A percentile compares a stretch with the other conserved stretches of the same genome.
These are phyloP conservation scores for Saccharomyces hybrid DNA, from an alignment of 1,139 yeast genomes.

Conservation along the genomic window DNA sequence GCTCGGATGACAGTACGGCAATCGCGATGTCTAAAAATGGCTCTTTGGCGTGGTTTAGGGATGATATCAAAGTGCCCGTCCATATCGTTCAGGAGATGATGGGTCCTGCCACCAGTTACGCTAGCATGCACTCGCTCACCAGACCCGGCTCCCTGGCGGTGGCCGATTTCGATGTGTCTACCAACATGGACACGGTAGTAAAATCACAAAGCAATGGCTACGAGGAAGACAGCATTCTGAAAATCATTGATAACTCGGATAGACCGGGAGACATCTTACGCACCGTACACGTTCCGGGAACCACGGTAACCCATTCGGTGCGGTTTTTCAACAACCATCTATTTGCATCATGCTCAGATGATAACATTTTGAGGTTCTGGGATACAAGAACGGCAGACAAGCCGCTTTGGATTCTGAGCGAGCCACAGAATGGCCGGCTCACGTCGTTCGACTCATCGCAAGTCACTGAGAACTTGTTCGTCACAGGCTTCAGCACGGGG, in stretches of 20 bases:
- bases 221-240: slow-evolving; percentile 25
- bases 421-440: slow-evolving; percentile 26
- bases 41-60: slow-evolving; percentile 30
- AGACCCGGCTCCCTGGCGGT: slow-evolving; percentile 19
- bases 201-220: slow-evolving; percentile 26
- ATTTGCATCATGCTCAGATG: slow-evolving; percentile 30
- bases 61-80: slow-evolving; percentile 27
- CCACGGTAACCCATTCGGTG: slow-evolving; percentile 26
- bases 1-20: slow-evolving; percentile 18
- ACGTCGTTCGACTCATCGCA: slow-evolving; percentile 26
- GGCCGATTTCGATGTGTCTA: slow-evolving; percentile 29
- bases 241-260: slow-evolving; percentile 27
- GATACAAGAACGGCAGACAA: slow-evolving; percentile 26
- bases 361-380: slow-evolving; percentile 28
- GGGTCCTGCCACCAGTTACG: slow-evolving; percentile 28
- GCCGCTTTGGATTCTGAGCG: slow-evolving; percentile 22
- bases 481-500: slow-evolving; percentile 30
- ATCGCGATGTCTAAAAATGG: slow-evolving; percentile 29
- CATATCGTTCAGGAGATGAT: slow-evolving; percentile 28
- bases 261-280: slow-evolving; percentile 26
- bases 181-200: slow-evolving; percentile 24
- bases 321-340: slow-evolving; percentile 28
- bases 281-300: slow-evolving; percentile 24
- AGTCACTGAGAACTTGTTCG: slow-evolving; percentile 24
- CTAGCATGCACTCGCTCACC: slow-evolving; percentile 25